phyloP scores from a whole-genome alignment of 2,329 filamentous ascomycete species.

The Neonectria coccinea region DNA sequence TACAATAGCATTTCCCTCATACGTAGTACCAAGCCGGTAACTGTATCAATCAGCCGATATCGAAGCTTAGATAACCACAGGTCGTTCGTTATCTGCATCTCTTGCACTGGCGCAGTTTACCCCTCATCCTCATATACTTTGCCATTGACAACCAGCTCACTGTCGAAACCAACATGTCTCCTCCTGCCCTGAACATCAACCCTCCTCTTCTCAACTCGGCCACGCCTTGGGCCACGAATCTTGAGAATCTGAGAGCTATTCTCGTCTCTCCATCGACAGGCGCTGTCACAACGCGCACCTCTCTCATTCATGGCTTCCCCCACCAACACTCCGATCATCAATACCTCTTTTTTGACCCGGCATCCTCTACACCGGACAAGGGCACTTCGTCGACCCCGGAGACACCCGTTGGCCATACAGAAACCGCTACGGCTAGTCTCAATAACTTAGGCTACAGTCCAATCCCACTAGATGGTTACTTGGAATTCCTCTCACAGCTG shows the following conservation, averaged over 20 bases:
- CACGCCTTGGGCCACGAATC: constrained; percentile 79
- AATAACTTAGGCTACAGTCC: constrained; percentile 84
- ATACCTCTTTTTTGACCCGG: constrained; percentile 72
- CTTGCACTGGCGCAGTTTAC: neutral
- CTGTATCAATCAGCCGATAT: neutral
- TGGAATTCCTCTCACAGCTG: constrained; percentile 66
- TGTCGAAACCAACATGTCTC: constrained; percentile 32
- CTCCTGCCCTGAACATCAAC: constrained; percentile 58
- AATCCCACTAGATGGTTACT: constrained; percentile 67
- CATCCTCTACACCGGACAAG: constrained; percentile 40
- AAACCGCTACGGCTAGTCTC: constrained; percentile 58
- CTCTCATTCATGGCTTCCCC: constrained; percentile 71
- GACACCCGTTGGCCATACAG: constrained; percentile 37
- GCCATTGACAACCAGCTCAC: neutral
- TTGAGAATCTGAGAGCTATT: constrained; percentile 70
- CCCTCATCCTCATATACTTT: neutral
- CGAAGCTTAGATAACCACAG: constrained; percentile 2
- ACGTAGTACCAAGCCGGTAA: neutral
- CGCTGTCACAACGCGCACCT: constrained; percentile 80
- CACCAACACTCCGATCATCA: constrained; percentile 72
- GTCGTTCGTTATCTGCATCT: neutral
- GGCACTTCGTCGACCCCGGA: constrained; percentile 35
- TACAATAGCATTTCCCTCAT: neutral
- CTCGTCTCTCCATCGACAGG: constrained; percentile 73
- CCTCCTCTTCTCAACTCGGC: constrained; percentile 81